These are phyloP conservation scores for Fusarium scirpi DNA, from an alignment of 2,329 filamentous ascomycete species.

Conservation along the genomic window DNA sequence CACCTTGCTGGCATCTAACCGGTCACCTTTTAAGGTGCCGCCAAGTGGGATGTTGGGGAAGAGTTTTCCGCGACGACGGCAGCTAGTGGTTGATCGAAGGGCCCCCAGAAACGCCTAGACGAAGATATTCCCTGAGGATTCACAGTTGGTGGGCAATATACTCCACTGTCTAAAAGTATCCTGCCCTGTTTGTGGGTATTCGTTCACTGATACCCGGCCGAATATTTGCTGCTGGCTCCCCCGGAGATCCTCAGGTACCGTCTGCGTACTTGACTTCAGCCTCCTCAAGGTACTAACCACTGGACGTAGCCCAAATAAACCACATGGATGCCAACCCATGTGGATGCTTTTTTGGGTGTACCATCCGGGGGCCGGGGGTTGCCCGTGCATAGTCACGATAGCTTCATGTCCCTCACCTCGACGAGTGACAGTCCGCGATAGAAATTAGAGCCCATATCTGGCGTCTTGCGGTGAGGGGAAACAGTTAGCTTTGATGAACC, in stretches of 20 bases:
- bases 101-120: slow-evolving; percentile 38
- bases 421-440: slow-evolving; percentile 31
- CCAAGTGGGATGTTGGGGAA: slow-evolving; percentile 50
- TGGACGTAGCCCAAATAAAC: slow-evolving; percentile 12
- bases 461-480: slow-evolving; percentile 39
- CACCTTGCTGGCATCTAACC: slow-evolving; percentile 45
- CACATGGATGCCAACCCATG: slow-evolving; percentile 22
- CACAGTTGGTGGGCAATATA: slow-evolving; percentile 19
- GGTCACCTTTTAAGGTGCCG: slow-evolving; percentile 43
- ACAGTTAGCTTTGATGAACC: slow-evolving; percentile 26
- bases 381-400: slow-evolving; percentile 47
- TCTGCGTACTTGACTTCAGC: slow-evolving; percentile 25
- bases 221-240: slow-evolving; percentile 31
- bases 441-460: slow-evolving; percentile 31
- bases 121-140: slow-evolving; percentile 26
- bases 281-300: slow-evolving; percentile 4
- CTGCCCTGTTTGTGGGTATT: slow-evolving; percentile 32
- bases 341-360: slow-evolving; percentile 13
- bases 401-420: slow-evolving; percentile 35
- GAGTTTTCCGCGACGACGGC: slow-evolving; percentile 44
- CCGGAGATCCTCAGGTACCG: slow-evolving; percentile 34
- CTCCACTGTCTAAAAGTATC: slow-evolving; percentile 24
- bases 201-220: slow-evolving; percentile 34
- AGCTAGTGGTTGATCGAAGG: slow-evolving; percentile 46
- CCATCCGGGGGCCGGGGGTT: slow-evolving; percentile 42